Evolutionary conservation across 257 asterid genomes (phyloP).

Genomic region (Lycium barbarum): DNA sequence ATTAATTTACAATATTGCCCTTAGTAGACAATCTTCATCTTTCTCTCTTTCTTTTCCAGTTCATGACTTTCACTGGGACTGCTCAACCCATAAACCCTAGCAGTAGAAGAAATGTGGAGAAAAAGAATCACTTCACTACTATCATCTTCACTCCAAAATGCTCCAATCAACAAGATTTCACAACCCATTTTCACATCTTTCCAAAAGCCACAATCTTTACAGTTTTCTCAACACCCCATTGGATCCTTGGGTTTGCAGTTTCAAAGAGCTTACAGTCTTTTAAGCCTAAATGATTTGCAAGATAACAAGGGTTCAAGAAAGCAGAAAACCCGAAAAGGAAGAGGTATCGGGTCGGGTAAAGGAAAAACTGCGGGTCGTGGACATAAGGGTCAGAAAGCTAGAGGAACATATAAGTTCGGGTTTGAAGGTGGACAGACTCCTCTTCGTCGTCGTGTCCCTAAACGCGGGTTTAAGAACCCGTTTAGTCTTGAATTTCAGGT

Average conservation of each 20-base stretch:
- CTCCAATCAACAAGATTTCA: constrained; percentile 33
- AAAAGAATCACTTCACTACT: constrained; percentile 58
- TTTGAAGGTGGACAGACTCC: constrained; percentile 99
- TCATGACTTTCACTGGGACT: no score
- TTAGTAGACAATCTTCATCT: no score
- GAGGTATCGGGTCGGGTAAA: constrained; percentile 98
- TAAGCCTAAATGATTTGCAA: constrained; percentile 83
- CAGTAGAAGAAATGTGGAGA: constrained; percentile 59
- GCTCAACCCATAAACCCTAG: constrained; percentile 4
- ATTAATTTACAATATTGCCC: no score
- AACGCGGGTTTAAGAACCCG: constrained; percentile 90
- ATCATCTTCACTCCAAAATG: constrained; percentile 46
- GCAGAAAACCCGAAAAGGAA: constrained; percentile 90
- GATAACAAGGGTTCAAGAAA: constrained; percentile 82
- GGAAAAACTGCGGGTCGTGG: constrained; percentile 98
- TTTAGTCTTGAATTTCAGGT: constrained; percentile 93
- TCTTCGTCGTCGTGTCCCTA: constrained; percentile 87
- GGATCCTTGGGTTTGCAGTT: constrained; percentile 30
- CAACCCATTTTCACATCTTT: constrained; percentile 30
- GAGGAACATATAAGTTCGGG: constrained; percentile 85
- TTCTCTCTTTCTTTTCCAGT: no score
- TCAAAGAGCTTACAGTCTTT: constrained; percentile 62
- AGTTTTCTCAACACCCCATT: constrained; percentile 34
- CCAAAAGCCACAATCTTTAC: constrained; percentile 22
- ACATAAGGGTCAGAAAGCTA: constrained; percentile 94